phyloP scores from a whole-genome alignment of 2,329 filamentous ascomycete genomes.

The Cercospora sp. region DNA sequence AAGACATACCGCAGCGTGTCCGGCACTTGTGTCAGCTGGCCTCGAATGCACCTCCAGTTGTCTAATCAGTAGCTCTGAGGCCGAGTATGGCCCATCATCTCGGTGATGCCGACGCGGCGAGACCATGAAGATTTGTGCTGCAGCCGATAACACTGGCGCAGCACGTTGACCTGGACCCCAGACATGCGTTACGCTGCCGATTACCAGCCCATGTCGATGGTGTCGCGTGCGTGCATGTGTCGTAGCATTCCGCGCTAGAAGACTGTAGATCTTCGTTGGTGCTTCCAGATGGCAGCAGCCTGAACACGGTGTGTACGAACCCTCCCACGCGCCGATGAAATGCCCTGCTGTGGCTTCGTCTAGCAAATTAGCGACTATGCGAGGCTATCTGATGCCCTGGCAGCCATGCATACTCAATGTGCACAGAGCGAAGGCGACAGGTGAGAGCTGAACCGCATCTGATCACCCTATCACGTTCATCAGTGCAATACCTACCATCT shows the following conservation, averaged over 20 bases:
- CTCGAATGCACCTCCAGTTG: not conserved
- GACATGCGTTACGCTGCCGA: not conserved
- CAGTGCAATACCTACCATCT: not conserved
- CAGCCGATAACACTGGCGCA: not conserved
- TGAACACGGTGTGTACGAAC: not conserved
- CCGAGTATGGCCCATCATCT: not conserved
- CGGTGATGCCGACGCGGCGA: not conserved
- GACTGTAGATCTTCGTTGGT: not conserved
- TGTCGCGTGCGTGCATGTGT: not conserved
- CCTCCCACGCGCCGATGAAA: not conserved
- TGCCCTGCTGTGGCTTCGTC: not conserved
- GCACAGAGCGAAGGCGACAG: not conserved
- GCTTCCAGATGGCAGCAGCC: not conserved
- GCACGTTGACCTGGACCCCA: not conserved
- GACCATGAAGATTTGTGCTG: not conserved
- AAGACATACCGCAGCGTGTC: not conserved
- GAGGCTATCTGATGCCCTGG: not conserved
- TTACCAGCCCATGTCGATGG: not conserved
- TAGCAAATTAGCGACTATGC: not conserved
- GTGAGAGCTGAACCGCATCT: not conserved
- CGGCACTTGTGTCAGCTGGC: not conserved
- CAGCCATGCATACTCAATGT: not conserved
- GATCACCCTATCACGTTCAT: not conserved
- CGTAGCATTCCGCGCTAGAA: not conserved
- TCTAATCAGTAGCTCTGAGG: not conserved